Evolutionary conservation across 352 stramenopile species (phyloP).

Genomic region (Globisporangium mamillatum): DNA sequence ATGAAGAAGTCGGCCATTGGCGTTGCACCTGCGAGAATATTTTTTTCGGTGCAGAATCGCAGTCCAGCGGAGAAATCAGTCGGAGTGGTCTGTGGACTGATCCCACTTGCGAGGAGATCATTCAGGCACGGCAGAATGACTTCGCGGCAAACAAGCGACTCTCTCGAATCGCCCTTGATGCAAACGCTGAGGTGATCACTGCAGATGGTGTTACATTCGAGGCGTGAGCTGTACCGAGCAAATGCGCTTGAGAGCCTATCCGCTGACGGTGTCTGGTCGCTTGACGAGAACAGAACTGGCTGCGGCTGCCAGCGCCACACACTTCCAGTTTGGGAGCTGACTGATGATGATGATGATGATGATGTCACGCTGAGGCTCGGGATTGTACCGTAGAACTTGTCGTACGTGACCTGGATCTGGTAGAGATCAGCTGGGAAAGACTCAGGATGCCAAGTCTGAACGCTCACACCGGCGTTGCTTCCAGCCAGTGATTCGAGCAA

Average conservation of each 20-base stretch:
- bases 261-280: background rate
- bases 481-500: constrained; percentile 1
- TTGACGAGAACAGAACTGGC: constrained; percentile 4
- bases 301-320: background rate
- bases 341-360: background rate
- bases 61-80: background rate
- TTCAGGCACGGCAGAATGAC: constrained; percentile 14
- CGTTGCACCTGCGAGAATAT: constrained; percentile 1
- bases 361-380: constrained; percentile 3
- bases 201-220: constrained; percentile 9
- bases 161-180: constrained; percentile 4
- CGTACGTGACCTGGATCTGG: constrained; percentile 13
- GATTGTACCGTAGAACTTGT: constrained; percentile 7
- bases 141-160: constrained; percentile 16
- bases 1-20: constrained; percentile 17
- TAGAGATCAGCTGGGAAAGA: background rate
- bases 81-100: background rate
- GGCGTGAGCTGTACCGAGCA: background rate
- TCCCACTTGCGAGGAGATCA: background rate
- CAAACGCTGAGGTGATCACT: background rate
- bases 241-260: background rate
- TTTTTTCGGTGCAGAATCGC: constrained; percentile 1
- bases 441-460: background rate
- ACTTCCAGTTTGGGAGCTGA: background rate
- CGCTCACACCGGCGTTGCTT: background rate